These are phyloP conservation scores for Colletotrichum caudatum DNA, from an alignment of 2,329 filamentous ascomycete species.

Conservation along the genomic window DNA sequence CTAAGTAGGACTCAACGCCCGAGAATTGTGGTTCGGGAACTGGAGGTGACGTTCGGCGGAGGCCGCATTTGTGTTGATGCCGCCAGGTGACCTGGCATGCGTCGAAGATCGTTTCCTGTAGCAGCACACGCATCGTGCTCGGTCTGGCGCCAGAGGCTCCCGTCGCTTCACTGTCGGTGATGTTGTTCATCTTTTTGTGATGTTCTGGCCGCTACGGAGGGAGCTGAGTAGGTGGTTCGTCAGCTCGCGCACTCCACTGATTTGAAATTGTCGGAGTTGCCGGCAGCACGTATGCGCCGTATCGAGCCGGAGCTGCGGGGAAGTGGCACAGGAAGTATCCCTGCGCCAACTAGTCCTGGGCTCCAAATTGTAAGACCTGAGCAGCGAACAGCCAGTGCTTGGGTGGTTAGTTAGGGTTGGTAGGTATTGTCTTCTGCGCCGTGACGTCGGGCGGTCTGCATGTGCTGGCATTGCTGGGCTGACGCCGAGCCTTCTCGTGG, in stretches of 20 bases:
- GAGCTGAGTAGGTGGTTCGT: not conserved
- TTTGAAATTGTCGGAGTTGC: conserved; percentile 3
- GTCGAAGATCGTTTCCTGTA: conserved; percentile 6
- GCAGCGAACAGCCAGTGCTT: not conserved
- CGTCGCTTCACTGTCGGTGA: not conserved
- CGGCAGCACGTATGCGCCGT: conserved; percentile 5
- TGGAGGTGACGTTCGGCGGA: not conserved
- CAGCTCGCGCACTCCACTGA: not conserved
- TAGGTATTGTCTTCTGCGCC: not conserved
- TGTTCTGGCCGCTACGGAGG: not conserved
- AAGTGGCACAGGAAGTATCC: not conserved
- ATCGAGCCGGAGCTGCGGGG: conserved; percentile 1
- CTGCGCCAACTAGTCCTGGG: not conserved
- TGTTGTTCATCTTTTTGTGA: not conserved
- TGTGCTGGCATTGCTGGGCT: conserved; percentile 9
- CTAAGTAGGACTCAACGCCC: conserved; percentile 15
- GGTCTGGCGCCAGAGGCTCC: not conserved
- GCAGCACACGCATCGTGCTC: not conserved
- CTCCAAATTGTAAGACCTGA: not conserved
- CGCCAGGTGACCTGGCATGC: conserved; percentile 10
- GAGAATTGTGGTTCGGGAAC: conserved; percentile 13
- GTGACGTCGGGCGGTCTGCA: conserved; percentile 5
- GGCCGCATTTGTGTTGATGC: conserved; percentile 4
- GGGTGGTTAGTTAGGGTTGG: not conserved
- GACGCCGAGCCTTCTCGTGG: not conserved